Evolutionary conservation across 1,284 basidiomycete genomes (phyloP), one percentile per base, ranked within the genome.

Genomic region (Cutaneotrichosporon sp.): DNA sequence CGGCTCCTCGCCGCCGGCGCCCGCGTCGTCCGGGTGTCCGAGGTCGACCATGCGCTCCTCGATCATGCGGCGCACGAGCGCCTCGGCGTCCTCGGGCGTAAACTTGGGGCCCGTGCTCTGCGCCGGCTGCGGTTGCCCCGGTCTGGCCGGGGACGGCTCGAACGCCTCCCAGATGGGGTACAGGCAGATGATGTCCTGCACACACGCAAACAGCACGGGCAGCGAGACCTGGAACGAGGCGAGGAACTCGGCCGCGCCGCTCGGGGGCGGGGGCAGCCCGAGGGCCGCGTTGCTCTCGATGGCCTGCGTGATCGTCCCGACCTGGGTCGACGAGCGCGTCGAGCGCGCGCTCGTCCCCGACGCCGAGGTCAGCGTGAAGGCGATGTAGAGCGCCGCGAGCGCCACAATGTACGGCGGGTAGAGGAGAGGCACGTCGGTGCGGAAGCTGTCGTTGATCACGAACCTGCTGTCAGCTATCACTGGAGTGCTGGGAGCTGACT

Each of bases 401-500:
- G 95, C 94, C 64, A 98, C 89, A 60, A 98, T 84, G 76, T 97
- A 93, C 0, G 95, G 95, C 0, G 95, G 93, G 72, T 98, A 90
- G 36, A 97, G 80, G 11, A 98, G 86, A 69, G 91, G 92, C 13
- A 98, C 82, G 58, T 95, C 90, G 1, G 91, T 92, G 55, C 92
- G 88, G 75, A 94, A 98, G 0, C 90, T 92, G 78, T 99, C 97
- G 81, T 98, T 99, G 72, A 98, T 88, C 67, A 97, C 87, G 76
- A 95, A 93, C 92, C 93, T 95, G 52, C n/a, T 13, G 53, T 50
- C 13, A 54, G 59, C 45, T n/a, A n/a, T n/a, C n/a, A n/a, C n/a
- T n/a, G n/a, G n/a, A n/a, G n/a, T n/a, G n/a, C 7, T 13, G 29
- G 16, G 10, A 6, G 18, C n/a, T 42, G 14, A 2, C 9, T 2